These are phyloP conservation scores for Byssothecium circinans DNA, from an alignment of 2,329 filamentous ascomycete genomes.

Conservation along the genomic window DNA sequence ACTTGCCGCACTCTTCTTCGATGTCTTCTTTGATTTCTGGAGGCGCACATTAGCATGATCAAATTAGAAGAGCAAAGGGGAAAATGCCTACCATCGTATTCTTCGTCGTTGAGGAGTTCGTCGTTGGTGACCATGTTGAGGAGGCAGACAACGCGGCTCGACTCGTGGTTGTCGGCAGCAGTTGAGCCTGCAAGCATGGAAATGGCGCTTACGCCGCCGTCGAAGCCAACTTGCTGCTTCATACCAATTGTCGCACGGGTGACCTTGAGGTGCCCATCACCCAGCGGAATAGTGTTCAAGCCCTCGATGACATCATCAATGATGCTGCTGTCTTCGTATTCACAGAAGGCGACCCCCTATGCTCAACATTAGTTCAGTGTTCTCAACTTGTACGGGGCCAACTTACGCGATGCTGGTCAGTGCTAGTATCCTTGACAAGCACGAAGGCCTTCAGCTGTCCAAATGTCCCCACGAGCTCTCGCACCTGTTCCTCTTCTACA, in stretches of 20 bases:
- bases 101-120: constrained; percentile 88
- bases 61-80: neutral
- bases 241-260: constrained; percentile 87
- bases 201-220: constrained; percentile 97
- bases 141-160: constrained; percentile 82
- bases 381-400: neutral
- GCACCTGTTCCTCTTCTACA: constrained; percentile 87
- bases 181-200: constrained; percentile 94
- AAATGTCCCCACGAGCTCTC: constrained; percentile 86
- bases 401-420: constrained; percentile 83
- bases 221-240: constrained; percentile 87
- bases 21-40: constrained; percentile 96
- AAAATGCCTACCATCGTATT: constrained; percentile 81
- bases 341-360: constrained; percentile 93
- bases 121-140: constrained; percentile 99
- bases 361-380: constrained; percentile 1
- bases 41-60: constrained; percentile 39
- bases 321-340: constrained; percentile 76
- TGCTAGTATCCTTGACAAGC: constrained; percentile 81
- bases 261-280: constrained; percentile 82
- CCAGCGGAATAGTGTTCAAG: constrained; percentile 90
- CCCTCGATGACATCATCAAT: constrained; percentile 89
- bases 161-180: constrained; percentile 70
- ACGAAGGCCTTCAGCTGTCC: constrained; percentile 91
- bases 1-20: constrained; percentile 89